Evolutionary conservation across 805 yeast genomes (phyloP).

Genomic region (Priceomyces castillae): DNA sequence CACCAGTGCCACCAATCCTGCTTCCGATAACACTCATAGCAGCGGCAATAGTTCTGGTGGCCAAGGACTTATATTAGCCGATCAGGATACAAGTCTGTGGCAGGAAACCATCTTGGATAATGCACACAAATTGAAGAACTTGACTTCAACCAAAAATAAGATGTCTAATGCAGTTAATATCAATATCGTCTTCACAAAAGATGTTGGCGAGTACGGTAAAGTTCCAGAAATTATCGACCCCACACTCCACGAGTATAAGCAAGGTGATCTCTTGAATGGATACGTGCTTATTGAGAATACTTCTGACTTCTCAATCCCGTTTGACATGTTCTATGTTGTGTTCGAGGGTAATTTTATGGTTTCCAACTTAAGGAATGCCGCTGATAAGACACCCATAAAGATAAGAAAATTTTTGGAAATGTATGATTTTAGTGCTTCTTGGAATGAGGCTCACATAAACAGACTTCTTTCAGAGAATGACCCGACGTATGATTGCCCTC

Average conservation of each 20-base stretch:
- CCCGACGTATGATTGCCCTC: conserved; percentile 14
- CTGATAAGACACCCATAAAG: conserved; percentile 11
- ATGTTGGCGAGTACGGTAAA: conserved; percentile 27
- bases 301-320: conserved; percentile 42
- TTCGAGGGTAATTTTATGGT: conserved; percentile 49
- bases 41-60: not conserved
- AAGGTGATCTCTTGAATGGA: conserved; percentile 69
- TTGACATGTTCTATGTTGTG: conserved; percentile 60
- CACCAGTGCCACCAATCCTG: not conserved
- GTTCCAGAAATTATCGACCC: conserved; percentile 29
- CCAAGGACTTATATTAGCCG: conserved; percentile 26
- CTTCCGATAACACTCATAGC: not conserved
- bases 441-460: conserved; percentile 37
- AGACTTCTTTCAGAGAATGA: conserved; percentile 27
- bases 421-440: conserved; percentile 53
- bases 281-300: conserved; percentile 44
- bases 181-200: conserved; percentile 31
- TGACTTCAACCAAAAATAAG: conserved; percentile 27
- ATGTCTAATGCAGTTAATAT: conserved; percentile 26
- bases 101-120: conserved; percentile 39
- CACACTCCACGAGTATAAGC: conserved; percentile 49
- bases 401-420: conserved; percentile 42
- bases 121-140: conserved; percentile 30
- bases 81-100: conserved; percentile 33
- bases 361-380: conserved; percentile 14